Conservation (phyloP, 2,329 filamentous ascomycete species). For the Penicillium sumatraense region DNA sequence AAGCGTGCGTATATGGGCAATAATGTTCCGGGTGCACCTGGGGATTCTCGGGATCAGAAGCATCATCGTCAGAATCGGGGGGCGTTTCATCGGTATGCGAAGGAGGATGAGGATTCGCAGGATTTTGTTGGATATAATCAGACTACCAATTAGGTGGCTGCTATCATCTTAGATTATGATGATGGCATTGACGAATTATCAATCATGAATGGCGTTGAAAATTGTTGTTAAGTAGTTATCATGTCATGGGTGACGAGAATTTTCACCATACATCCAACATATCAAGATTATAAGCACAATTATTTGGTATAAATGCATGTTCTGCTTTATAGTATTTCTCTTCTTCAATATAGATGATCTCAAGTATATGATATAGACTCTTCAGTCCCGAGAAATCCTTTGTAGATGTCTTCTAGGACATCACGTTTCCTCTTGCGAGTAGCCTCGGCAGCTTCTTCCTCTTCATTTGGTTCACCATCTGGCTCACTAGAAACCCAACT, state of each 20-base stretch:
- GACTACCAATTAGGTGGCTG: slow-evolving; percentile 26
- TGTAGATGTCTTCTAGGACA: slow-evolving; percentile 78
- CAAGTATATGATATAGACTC: slow-evolving; percentile 4
- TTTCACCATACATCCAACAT: background rate
- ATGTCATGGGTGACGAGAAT: no score
- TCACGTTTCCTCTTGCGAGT: slow-evolving; percentile 72
- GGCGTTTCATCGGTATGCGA: slow-evolving; percentile 42
- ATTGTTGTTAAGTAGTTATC: no score
- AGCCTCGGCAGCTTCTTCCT: slow-evolving; percentile 55
- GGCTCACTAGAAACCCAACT: slow-evolving; percentile 71
- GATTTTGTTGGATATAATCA: slow-evolving; percentile 36
- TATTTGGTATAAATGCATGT: background rate
- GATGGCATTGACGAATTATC: background rate
- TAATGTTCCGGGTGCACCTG: slow-evolving; percentile 44
- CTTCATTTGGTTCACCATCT: slow-evolving; percentile 50
- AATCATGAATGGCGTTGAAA: no score
- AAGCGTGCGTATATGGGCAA: slow-evolving; percentile 36
- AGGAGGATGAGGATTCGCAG: slow-evolving; percentile 40
- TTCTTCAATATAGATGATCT: background rate
- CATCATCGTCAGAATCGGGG: slow-evolving; percentile 43
- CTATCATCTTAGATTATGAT: background rate
- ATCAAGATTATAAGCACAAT: background rate
- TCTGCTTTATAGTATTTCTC: background rate
- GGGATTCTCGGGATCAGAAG: slow-evolving; percentile 44
- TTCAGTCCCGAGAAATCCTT: slow-evolving; percentile 65